phyloP scores from a whole-genome alignment of 106 monocot species.

The Acorus calamus region DNA sequence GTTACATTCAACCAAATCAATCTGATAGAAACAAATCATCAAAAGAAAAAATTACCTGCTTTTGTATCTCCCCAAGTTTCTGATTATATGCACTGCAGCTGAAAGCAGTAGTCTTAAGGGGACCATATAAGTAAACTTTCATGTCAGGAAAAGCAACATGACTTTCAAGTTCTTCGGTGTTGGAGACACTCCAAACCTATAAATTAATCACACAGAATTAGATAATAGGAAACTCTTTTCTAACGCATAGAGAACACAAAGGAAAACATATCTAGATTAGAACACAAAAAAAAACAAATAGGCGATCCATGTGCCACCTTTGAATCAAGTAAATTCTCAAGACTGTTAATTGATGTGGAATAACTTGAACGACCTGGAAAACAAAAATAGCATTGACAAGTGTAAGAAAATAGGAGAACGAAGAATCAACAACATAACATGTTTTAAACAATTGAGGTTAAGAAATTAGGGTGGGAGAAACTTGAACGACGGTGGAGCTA shows the following conservation, averaged over 20 bases:
- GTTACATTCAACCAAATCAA: neutral
- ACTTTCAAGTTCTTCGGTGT: constrained; percentile 55
- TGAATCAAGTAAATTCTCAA: constrained; percentile 77
- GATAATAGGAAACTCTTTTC: neutral
- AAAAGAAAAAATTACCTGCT: constrained; percentile 29
- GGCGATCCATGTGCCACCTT: constrained; percentile 38
- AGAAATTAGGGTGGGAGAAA: too few species aligned
- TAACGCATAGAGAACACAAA: neutral
- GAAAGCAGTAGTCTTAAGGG: constrained; percentile 20
- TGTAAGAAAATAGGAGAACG: neutral
- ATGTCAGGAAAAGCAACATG: constrained; percentile 63
- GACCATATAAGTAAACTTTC: constrained; percentile 60
- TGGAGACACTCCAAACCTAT: constrained; percentile 67
- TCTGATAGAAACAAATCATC: neutral
- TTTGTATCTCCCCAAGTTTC: constrained; percentile 50
- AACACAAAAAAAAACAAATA: neutral
- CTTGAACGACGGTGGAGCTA: too few species aligned
- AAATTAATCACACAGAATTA: neutral
- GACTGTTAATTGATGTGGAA: constrained; percentile 90
- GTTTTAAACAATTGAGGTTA: too few species aligned
- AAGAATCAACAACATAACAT: neutral
- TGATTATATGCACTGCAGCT: constrained; percentile 18
- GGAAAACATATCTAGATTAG: neutral
- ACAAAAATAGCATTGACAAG: too few species aligned
- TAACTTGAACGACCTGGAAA: constrained; percentile 68